A percentile compares a stretch with the other conserved stretches of the same genome.
phyloP scores from a whole-genome alignment of 306 rosid genomes.

The Cucumis hystrix region DNA sequence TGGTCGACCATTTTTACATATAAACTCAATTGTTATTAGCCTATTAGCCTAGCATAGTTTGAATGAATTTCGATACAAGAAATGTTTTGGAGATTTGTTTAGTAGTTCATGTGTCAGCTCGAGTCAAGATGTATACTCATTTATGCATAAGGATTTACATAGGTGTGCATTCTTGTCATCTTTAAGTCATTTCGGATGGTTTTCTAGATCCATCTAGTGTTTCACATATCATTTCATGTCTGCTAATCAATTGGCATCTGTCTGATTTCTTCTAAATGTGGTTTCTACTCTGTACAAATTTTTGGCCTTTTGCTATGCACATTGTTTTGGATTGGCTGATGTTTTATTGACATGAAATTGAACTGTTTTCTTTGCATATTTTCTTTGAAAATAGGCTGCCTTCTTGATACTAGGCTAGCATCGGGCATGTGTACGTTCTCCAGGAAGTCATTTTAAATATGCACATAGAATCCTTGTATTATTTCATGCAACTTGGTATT shows the following conservation, averaged over 20 bases:
- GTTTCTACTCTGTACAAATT: too few species aligned
- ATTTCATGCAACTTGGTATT: background rate
- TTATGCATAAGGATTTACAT: background rate
- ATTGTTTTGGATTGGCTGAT: background rate
- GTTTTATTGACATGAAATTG: background rate
- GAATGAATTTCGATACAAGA: background rate
- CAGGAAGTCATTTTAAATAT: background rate
- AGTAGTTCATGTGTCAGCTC: background rate
- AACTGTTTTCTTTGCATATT: background rate
- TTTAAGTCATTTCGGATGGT: background rate
- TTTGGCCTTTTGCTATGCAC: too few species aligned
- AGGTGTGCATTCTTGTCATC: background rate
- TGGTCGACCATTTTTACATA: background rate
- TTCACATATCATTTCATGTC: background rate
- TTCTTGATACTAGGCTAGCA: background rate
- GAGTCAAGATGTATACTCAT: background rate
- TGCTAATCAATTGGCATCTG: background rate
- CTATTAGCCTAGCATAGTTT: background rate
- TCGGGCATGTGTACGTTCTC: background rate
- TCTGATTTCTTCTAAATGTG: too few species aligned
- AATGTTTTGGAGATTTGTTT: background rate
- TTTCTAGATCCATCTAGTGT: background rate
- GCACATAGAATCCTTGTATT: background rate
- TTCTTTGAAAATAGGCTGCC: background rate
- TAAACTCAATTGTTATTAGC: background rate